These are phyloP conservation scores for Pseudonitzschia pungens DNA, from an alignment of 108 stramenopile species.

Conservation along the genomic window DNA sequence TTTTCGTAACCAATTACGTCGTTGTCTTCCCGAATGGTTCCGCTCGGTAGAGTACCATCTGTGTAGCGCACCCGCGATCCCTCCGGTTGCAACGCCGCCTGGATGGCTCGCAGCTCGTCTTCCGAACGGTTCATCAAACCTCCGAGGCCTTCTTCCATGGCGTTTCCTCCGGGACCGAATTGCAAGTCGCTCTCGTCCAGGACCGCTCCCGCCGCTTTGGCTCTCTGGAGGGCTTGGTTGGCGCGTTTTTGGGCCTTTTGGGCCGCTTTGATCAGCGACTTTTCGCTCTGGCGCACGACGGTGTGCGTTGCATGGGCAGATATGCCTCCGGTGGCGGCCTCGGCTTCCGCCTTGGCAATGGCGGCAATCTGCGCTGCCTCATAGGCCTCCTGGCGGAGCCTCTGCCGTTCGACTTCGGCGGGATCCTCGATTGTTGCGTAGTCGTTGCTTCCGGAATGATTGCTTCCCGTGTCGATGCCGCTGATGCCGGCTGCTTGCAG, in stretches of 20 bases:
- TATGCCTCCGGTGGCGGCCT: slow-evolving; percentile 17
- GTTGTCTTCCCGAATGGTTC: slow-evolving; percentile 68
- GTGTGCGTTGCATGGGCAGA: slow-evolving; percentile 54
- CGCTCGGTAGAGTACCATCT: slow-evolving; percentile 55
- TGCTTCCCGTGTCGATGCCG: not conserved
- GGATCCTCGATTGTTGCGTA: slow-evolving; percentile 26
- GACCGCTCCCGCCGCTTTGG: slow-evolving; percentile 77
- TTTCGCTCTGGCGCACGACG: slow-evolving; percentile 54
- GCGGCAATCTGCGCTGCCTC: slow-evolving; percentile 66
- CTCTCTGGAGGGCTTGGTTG: slow-evolving; percentile 51
- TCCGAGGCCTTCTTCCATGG: slow-evolving; percentile 26
- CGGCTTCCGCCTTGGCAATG: slow-evolving; percentile 52
- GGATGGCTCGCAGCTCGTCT: slow-evolving; percentile 55
- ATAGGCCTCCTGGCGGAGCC: slow-evolving; percentile 55
- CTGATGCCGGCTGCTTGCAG: not conserved
- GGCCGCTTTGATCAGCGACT: slow-evolving; percentile 51
- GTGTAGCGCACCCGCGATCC: slow-evolving; percentile 62
- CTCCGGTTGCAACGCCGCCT: slow-evolving; percentile 58
- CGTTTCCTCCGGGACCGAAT: slow-evolving; percentile 14
- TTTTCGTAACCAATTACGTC: slow-evolving; percentile 61
- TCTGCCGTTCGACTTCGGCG: slow-evolving; percentile 42
- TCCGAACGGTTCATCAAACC: slow-evolving; percentile 31
- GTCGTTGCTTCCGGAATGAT: slow-evolving; percentile 1
- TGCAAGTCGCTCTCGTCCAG: slow-evolving; percentile 53
- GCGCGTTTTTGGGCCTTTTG: slow-evolving; percentile 71